Conservation (phyloP, 768 basidiomycete genomes). For the Mycena indigotica region DNA sequence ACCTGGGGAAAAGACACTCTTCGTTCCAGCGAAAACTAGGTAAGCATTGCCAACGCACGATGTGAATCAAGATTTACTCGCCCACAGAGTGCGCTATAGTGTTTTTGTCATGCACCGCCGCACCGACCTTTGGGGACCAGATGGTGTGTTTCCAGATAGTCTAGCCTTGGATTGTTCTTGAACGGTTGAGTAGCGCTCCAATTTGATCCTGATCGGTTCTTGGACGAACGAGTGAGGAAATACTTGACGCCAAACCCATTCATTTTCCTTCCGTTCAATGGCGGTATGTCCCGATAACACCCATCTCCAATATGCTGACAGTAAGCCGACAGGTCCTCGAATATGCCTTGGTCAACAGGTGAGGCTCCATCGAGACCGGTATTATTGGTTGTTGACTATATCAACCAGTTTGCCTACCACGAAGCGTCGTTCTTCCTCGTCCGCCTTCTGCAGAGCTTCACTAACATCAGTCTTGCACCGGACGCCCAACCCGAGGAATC, state of each 20-base stretch:
- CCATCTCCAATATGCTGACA: too few relatives aligned
- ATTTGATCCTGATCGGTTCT: constrained; percentile 42
- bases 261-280: constrained; percentile 42
- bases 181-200: constrained; percentile 23
- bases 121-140: constrained; percentile 67
- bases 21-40: not conserved
- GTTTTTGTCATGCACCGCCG: constrained; percentile 64
- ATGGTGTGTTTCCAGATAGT: constrained; percentile 32
- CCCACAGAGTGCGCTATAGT: constrained; percentile 44
- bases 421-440: constrained; percentile 48
- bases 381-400: not conserved
- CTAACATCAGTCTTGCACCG: constrained; percentile 33
- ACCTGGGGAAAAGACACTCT: not conserved
- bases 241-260: constrained; percentile 41
- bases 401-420: constrained; percentile 47
- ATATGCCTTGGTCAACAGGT: constrained; percentile 22
- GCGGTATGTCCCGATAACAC: not conserved
- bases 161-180: not conserved
- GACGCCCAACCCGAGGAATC: constrained; percentile 34
- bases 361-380: not conserved
- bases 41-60: constrained; percentile 11
- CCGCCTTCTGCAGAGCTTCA: constrained; percentile 43
- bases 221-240: constrained; percentile 36
- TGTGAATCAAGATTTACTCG: constrained; percentile 9
- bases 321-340: constrained; percentile 38